Evolutionary conservation across 352 stramenopile genomes (phyloP).

Genomic region (Phytophthora meadii): DNA sequence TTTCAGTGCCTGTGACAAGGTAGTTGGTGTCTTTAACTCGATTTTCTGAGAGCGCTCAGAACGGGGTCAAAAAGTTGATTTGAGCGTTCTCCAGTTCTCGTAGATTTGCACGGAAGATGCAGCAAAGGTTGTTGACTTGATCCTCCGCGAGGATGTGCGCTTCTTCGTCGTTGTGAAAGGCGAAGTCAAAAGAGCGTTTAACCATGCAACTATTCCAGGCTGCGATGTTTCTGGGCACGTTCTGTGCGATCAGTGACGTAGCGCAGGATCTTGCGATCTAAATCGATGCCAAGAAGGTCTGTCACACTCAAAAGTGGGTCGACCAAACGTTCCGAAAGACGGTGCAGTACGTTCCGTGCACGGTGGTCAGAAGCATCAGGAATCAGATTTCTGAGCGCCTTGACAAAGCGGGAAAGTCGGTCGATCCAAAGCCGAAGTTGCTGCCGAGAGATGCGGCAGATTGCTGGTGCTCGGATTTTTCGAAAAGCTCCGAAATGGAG

Average conservation of each 20-base stretch:
- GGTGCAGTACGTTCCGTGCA: no score
- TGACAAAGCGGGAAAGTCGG: no score
- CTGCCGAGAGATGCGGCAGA: neutral
- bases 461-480: neutral
- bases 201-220: conserved; percentile 1
- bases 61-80: neutral
- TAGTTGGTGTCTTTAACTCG: neutral
- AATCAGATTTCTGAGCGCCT: no score
- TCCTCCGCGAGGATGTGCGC: conserved; percentile 10
- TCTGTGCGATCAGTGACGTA: no score
- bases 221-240: neutral
- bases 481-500: conserved; percentile 3
- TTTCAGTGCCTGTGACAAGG: conserved; percentile 20
- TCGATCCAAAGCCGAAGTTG: no score
- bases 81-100: neutral
- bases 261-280: no score
- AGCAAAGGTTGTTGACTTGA: conserved; percentile 6
- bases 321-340: no score
- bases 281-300: no score
- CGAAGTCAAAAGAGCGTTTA: conserved; percentile 7
- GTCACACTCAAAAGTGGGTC: no score
- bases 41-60: neutral
- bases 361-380: no score
- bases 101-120: neutral
- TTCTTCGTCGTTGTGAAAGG: conserved; percentile 6